Percentiles rank a stretch among this genome's conserved stretches.
These are phyloP conservation scores for Fusarium sp. DNA, from an alignment of 2,329 filamentous ascomycete genomes.

Conservation along the genomic window DNA sequence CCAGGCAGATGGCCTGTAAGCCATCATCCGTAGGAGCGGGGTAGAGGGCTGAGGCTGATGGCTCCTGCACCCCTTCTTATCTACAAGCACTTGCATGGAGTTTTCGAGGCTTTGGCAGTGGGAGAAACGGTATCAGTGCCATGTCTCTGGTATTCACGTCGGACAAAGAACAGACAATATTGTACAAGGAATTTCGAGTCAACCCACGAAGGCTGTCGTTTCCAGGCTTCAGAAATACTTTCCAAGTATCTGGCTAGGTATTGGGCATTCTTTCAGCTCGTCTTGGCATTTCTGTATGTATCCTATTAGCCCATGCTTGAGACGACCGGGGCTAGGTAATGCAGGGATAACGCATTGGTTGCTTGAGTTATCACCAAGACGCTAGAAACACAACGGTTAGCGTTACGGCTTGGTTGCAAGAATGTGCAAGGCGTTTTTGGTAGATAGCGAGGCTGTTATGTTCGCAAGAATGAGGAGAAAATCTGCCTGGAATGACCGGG, in stretches of 20 bases:
- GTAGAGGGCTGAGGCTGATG: constrained; percentile 1
- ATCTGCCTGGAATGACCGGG: constrained; percentile 26
- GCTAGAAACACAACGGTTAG: constrained; percentile 37
- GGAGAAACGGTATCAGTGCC: not conserved
- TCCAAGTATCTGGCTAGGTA: constrained; percentile 8
- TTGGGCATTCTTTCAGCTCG: constrained; percentile 40
- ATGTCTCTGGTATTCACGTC: not conserved
- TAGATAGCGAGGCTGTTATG: constrained; percentile 30
- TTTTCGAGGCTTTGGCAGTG: not conserved
- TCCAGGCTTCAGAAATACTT: constrained; percentile 11
- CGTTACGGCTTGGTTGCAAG: constrained; percentile 20
- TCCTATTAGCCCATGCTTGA: constrained; percentile 5
- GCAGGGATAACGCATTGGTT: constrained; percentile 39
- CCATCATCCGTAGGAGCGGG: constrained; percentile 7
- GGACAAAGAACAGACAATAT: constrained; percentile 1
- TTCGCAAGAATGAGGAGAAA: constrained; percentile 21
- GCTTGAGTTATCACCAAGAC: constrained; percentile 10
- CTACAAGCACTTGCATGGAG: not conserved
- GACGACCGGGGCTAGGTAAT: constrained; percentile 39
- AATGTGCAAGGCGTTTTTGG: constrained; percentile 39
- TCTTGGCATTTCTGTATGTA: constrained; percentile 28
- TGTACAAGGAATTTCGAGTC: constrained; percentile 14
- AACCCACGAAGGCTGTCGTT: constrained; percentile 2
- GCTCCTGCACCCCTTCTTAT: constrained; percentile 4
- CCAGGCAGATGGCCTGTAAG: constrained; percentile 27